A percentile compares a stretch with the other conserved stretches of the same genome.
Evolutionary conservation across 306 rosid species (phyloP).

Genomic region (Corylus heterophylla): DNA sequence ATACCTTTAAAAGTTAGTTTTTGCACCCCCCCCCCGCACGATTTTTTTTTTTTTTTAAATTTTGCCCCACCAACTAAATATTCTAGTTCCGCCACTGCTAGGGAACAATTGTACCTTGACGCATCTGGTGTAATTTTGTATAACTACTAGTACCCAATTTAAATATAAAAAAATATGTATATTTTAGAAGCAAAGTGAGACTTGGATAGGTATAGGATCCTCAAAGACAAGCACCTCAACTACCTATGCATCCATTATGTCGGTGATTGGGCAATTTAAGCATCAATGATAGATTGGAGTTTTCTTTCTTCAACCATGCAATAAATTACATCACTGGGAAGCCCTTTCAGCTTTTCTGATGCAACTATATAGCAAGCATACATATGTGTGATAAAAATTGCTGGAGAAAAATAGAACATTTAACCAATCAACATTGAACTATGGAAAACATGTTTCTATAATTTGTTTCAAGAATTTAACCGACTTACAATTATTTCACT

Average conservation of each 20-base stretch:
- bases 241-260: neutral
- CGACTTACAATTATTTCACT: constrained; percentile 37
- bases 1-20: too few species aligned
- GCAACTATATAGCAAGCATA: neutral
- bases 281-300: neutral
- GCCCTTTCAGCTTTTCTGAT: neutral
- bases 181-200: neutral
- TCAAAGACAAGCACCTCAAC: neutral
- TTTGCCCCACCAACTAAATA: too few species aligned
- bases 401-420: neutral
- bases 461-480: neutral
- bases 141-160: neutral
- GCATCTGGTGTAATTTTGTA: neutral
- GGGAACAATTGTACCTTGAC: neutral
- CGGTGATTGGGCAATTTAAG: neutral
- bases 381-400: neutral
- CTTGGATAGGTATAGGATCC: neutral
- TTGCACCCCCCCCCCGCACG: too few species aligned
- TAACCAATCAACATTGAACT: neutral
- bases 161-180: neutral
- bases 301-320: neutral
- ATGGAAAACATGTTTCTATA: neutral
- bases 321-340: neutral
- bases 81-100: neutral
- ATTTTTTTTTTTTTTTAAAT: too few species aligned